phyloP scores from a whole-genome alignment of 495 filamentous ascomycete genomes.

The Neurospora cerealis region DNA sequence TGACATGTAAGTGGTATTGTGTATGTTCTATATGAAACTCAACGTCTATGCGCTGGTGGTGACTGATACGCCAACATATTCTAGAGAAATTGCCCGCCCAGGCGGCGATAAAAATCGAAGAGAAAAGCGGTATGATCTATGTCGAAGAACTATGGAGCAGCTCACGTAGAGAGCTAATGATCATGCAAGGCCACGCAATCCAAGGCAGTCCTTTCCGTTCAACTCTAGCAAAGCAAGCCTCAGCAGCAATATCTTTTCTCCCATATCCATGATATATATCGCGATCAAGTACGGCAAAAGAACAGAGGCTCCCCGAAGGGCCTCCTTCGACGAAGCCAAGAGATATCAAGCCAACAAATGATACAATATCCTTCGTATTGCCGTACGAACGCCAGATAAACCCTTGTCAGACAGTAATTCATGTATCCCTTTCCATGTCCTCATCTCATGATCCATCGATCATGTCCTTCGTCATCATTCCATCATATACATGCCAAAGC shows the following conservation, averaged over 20 bases:
- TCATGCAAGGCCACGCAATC: not conserved
- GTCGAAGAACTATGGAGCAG: not conserved
- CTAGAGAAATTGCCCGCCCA: not conserved
- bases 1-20: not conserved
- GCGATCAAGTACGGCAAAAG: not conserved
- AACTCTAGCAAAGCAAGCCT: not conserved
- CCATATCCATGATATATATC: not conserved
- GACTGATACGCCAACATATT: not conserved
- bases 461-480: not conserved
- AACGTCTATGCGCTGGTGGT: not conserved
- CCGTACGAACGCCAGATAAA: not conserved
- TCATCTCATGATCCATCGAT: not conserved
- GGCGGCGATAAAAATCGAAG: not conserved
- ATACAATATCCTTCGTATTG: not conserved
- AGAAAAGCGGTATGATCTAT: not conserved
- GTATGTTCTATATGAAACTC: not conserved
- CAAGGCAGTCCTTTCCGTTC: not conserved
- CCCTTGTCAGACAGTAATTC: not conserved
- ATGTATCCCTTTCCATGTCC: not conserved
- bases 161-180: not conserved
- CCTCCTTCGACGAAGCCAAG: not conserved
- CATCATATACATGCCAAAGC: not conserved
- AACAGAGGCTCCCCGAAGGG: not conserved
- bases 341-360: not conserved
- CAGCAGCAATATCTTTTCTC: not conserved